phyloP scores from a whole-genome alignment of 176 grass and related monocot genomes.

The Triticum urartu region DNA sequence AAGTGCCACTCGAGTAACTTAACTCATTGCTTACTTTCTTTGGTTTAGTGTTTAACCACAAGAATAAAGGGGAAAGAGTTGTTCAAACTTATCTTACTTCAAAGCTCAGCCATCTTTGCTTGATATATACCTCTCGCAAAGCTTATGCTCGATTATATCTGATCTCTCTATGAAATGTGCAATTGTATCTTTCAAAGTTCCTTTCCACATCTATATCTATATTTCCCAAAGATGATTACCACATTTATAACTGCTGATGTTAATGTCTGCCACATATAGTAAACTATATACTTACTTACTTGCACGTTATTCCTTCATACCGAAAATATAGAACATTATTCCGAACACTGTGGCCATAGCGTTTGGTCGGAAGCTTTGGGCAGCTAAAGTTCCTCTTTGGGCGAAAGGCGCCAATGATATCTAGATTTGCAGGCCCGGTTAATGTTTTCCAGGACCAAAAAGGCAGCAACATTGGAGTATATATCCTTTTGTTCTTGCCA shows the following conservation, averaged over 20 bases:
- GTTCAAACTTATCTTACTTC: background rate
- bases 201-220: background rate
- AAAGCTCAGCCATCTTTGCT: background rate
- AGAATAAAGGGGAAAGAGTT: background rate
- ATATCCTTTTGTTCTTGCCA: slow-evolving; percentile 15
- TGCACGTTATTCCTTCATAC: background rate
- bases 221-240: background rate
- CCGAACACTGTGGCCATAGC: slow-evolving; percentile 10
- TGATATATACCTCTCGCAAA: background rate
- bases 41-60: background rate
- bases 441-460: slow-evolving; percentile 14
- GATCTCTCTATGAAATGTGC: background rate
- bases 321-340: background rate
- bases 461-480: background rate
- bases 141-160: background rate
- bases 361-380: slow-evolving; percentile 27
- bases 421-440: background rate
- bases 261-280: background rate
- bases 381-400: background rate
- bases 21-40: background rate
- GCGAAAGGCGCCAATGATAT: background rate
- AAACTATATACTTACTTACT: background rate
- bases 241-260: background rate
- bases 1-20: background rate
- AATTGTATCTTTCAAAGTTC: background rate